These are phyloP conservation scores for Ceratobasidium sp. DNA, from an alignment of 1,284 basidiomycete species.

Conservation along the genomic window DNA sequence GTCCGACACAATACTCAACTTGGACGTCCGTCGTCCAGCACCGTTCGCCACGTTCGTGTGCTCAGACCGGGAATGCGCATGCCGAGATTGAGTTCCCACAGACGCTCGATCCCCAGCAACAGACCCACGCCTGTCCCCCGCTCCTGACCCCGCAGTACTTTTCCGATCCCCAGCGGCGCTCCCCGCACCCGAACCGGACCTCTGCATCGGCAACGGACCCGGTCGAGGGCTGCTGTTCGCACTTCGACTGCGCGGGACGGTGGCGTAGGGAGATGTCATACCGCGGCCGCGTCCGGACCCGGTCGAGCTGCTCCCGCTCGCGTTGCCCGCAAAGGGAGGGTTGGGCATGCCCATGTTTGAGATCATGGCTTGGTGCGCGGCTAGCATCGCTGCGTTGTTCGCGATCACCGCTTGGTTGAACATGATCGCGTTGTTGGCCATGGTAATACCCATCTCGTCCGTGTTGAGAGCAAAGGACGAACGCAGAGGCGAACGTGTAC, in stretches of 20 bases:
- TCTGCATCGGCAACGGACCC: conserved; percentile 27
- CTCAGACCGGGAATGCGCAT: conserved; percentile 37
- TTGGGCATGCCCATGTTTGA: conserved; percentile 18
- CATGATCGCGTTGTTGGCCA: conserved; percentile 29
- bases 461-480: conserved; percentile 25
- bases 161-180: neutral
- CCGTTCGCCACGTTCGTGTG: conserved; percentile 12
- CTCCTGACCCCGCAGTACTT: neutral
- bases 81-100: neutral
- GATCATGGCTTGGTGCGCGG: conserved; percentile 8
- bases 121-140: neutral
- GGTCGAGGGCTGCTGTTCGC: neutral
- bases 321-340: conserved; percentile 26
- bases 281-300: conserved; percentile 9
- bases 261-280: neutral
- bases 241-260: neutral
- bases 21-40: conserved; percentile 27
- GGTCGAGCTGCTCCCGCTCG: conserved; percentile 18
- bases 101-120: neutral
- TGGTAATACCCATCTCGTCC: conserved; percentile 18
- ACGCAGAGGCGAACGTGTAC: conserved; percentile 27
- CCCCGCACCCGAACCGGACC: neutral
- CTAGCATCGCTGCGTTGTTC: conserved; percentile 10
- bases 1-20: neutral
- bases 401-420: conserved; percentile 22